Base-by-base conservation (phyloP, 1,284 basidiomycete genomes). In the Schizophyllum amplum region DNA sequence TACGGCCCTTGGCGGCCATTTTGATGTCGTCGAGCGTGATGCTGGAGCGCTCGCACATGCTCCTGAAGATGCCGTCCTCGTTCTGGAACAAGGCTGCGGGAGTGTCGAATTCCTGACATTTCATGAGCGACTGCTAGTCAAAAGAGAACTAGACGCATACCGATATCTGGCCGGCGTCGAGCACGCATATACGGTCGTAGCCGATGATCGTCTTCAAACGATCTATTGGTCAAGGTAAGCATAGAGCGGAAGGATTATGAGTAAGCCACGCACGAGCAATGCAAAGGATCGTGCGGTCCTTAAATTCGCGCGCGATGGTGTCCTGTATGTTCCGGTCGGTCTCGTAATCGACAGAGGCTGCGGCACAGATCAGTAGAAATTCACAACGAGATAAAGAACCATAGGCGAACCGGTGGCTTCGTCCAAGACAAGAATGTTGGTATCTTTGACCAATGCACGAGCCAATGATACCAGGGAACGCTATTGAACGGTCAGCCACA, bases 191-290 rank as follows among this genome's bases (percentile, higher is more conserved):
- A 5, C 84, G 75, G 70, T 94, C 90, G 67, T 92, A 93, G 0
- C 79, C 79, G 55, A 94, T 76, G 63, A 94, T 92, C 0, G 92
- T 94, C 53, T 86, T 79, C 33, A 92, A 72, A 25, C 86, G 81
- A 70, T 85, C 80, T 84, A 63, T 52, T 20, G 5, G 4, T 24
- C 20, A n/a, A n/a, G n/a, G n/a, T n/a, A n/a, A n/a, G n/a, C n/a
- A n/a, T n/a, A n/a, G n/a, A n/a, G n/a, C n/a, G 11, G 22, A 20
- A 27, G 48, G 27, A 52, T 52, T 48, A 46, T 15, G 20, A 33
- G 42, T 22, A n/a, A 22, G 20, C 27, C 50, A 68, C 72, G 62
- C 53, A 77, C 73, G 72, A 57, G 87, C 87, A 60, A 90, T 88
- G 64, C 81, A 84, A 7, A 85, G 69, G 49, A 86, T 67, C 0